A percentile compares a stretch with the other conserved stretches of the same genome.
phyloP scores from a whole-genome alignment of 257 asterid species.

The Penstemon eatonii region DNA sequence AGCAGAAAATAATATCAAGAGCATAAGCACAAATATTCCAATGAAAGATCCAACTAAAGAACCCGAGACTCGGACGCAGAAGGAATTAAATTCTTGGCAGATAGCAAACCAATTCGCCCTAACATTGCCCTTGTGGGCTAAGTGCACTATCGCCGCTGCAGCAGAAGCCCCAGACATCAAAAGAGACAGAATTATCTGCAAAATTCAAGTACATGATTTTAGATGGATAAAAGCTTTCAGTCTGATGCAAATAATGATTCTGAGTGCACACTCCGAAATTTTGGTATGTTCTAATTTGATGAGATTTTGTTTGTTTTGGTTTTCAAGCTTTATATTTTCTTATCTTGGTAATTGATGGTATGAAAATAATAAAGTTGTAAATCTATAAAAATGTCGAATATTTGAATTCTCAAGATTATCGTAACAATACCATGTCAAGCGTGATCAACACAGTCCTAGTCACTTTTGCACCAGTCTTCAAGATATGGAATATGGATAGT shows the following conservation, averaged over 20 bases:
- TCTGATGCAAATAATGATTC: slow-evolving; percentile 1
- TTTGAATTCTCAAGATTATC: background rate
- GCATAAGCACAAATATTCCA: slow-evolving; percentile 53
- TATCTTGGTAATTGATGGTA: background rate
- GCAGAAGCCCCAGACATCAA: slow-evolving; percentile 77
- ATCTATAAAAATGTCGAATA: background rate
- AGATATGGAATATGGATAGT: slow-evolving; percentile 65
- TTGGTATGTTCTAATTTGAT: background rate
- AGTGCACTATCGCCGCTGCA: slow-evolving; percentile 65
- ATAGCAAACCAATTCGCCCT: slow-evolving; percentile 55
- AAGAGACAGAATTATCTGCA: slow-evolving; percentile 54
- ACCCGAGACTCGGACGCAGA: slow-evolving; percentile 73
- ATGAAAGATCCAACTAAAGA: slow-evolving; percentile 74
- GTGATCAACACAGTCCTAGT: slow-evolving; percentile 58
- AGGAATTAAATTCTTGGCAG: slow-evolving; percentile 58
- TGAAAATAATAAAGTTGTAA: background rate
- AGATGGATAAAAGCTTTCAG: background rate
- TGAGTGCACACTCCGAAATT: background rate
- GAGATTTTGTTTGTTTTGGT: background rate
- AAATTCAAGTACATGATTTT: slow-evolving; percentile 12
- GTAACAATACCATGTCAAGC: slow-evolving; percentile 56
- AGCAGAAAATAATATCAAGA: slow-evolving; percentile 55
- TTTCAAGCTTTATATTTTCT: background rate
- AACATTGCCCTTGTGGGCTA: slow-evolving; percentile 65
- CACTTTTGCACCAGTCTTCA: slow-evolving; percentile 48